These are phyloP conservation scores for Craterostigma plantagineum DNA, from an alignment of 257 asterid genomes.

Conservation along the genomic window DNA sequence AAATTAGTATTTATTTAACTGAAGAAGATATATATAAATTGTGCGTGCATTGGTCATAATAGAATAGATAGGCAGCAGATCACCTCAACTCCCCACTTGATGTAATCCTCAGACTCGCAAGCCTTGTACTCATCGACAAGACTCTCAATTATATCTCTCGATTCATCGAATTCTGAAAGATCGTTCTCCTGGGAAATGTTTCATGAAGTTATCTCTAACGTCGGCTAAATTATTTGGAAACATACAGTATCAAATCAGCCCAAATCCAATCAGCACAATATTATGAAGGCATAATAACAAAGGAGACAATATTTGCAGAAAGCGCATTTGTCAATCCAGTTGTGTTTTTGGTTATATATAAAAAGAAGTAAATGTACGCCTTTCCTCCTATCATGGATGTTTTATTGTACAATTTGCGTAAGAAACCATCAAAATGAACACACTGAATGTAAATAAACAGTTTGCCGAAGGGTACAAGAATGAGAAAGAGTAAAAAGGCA, in stretches of 20 bases:
- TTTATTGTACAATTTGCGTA: no score
- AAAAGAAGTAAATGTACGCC: no score
- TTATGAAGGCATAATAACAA: no score
- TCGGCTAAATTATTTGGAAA: no score
- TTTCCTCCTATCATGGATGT: no score
- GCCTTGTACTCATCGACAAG: conserved; percentile 99
- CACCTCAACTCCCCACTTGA: conserved; percentile 99
- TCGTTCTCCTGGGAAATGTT: conserved; percentile 70
- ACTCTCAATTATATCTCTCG: conserved; percentile 88
- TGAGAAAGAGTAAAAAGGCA: conserved; percentile 3
- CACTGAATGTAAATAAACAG: not conserved
- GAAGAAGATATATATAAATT: not conserved
- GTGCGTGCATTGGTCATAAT: no score
- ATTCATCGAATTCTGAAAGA: conserved; percentile 97
- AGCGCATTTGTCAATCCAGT: no score
- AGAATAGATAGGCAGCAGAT: not conserved
- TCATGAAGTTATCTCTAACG: conserved; percentile 1
- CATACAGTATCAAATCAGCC: no score
- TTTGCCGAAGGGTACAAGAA: not conserved
- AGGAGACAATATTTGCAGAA: no score
- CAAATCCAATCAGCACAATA: no score
- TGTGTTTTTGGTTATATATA: no score
- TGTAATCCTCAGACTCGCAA: conserved; percentile 97
- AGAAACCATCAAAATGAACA: no score
- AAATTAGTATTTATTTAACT: not conserved